phyloP scores from a whole-genome alignment of 768 basidiomycete species.

The Boletus patriciae region DNA sequence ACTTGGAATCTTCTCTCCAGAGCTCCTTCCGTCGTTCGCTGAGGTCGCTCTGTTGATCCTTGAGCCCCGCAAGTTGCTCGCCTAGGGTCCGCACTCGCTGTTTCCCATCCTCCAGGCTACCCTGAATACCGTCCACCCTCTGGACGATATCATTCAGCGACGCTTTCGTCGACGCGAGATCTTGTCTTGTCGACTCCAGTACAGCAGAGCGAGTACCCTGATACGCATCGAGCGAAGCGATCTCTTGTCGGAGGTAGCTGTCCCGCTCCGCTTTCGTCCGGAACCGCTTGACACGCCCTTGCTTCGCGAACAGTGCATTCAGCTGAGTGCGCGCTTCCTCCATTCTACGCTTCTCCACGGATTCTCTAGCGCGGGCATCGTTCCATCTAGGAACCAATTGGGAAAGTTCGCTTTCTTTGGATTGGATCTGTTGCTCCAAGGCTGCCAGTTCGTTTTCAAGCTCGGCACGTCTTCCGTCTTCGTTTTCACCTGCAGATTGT shows the following conservation, averaged over 20 bases:
- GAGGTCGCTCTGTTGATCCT: conserved; percentile 66
- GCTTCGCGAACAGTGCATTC: conserved; percentile 81
- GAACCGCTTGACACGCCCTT: conserved; percentile 86
- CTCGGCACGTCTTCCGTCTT: conserved; percentile 61
- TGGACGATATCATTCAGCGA: conserved; percentile 58
- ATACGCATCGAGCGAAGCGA: conserved; percentile 65
- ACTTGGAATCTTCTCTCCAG: conserved; percentile 93
- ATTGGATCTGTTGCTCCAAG: conserved; percentile 58
- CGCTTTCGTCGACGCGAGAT: conserved; percentile 47
- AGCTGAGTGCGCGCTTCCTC: conserved; percentile 75
- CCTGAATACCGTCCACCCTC: conserved; percentile 55
- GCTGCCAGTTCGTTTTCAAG: conserved; percentile 64
- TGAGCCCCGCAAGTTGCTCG: conserved; percentile 60
- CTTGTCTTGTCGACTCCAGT: conserved; percentile 51
- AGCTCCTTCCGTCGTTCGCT: conserved; percentile 85
- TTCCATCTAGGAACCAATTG: conserved; percentile 72
- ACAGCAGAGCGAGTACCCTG: conserved; percentile 54
- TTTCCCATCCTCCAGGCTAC: conserved; percentile 65
- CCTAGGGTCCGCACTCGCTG: conserved; percentile 53
- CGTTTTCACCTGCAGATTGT: conserved; percentile 59
- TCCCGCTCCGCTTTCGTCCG: conserved; percentile 82
- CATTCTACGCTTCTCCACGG: conserved; percentile 60
- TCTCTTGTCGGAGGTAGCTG: conserved; percentile 75
- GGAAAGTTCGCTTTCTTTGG: conserved; percentile 63
- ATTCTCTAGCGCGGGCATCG: conserved; percentile 49